Percentiles rank a stretch among this genome's conserved stretches.
phyloP scores from a whole-genome alignment of 148 eudicot species.

The Amaranthus hypochondriacus region DNA sequence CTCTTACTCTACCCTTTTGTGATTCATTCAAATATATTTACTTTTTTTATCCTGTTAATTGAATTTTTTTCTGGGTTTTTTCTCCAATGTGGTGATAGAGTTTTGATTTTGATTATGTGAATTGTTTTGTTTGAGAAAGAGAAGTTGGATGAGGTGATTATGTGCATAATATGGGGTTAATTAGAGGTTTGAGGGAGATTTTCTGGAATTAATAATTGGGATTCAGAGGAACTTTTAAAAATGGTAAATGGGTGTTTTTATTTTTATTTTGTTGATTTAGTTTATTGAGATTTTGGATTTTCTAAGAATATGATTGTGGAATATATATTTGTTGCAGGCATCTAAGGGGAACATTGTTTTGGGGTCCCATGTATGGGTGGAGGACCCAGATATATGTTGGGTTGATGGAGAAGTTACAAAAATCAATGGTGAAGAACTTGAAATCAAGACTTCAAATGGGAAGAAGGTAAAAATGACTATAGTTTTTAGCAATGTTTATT shows the following conservation, averaged over 20 bases:
- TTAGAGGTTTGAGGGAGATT: constrained; percentile 11
- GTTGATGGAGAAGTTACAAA: constrained; percentile 38
- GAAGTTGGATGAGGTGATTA: constrained; percentile 6
- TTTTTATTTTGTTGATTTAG: not conserved
- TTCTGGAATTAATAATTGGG: not conserved
- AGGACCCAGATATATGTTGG: constrained; percentile 38
- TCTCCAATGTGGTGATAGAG: not conserved
- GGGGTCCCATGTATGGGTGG: constrained; percentile 47
- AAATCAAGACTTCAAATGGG: constrained; percentile 37
- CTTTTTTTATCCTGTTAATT: not conserved
- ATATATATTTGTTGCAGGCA: constrained; percentile 28
- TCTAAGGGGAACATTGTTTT: constrained; percentile 30
- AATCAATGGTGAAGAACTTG: constrained; percentile 36
- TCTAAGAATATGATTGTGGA: not conserved
- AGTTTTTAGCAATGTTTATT: not conserved
- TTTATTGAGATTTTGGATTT: not conserved
- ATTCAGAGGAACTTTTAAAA: not conserved
- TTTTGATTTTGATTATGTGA: not conserved
- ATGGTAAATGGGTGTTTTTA: constrained; percentile 13
- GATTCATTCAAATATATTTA: not conserved
- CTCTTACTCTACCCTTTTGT: not conserved
- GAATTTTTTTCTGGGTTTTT: not conserved
- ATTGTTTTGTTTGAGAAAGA: not conserved
- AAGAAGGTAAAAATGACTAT: constrained; percentile 30
- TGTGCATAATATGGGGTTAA: constrained; percentile 8